Evolutionary conservation across 176 grass and related monocot species (phyloP), one percentile per base, ranked within the genome.

Genomic region (Oryza longistaminata): DNA sequence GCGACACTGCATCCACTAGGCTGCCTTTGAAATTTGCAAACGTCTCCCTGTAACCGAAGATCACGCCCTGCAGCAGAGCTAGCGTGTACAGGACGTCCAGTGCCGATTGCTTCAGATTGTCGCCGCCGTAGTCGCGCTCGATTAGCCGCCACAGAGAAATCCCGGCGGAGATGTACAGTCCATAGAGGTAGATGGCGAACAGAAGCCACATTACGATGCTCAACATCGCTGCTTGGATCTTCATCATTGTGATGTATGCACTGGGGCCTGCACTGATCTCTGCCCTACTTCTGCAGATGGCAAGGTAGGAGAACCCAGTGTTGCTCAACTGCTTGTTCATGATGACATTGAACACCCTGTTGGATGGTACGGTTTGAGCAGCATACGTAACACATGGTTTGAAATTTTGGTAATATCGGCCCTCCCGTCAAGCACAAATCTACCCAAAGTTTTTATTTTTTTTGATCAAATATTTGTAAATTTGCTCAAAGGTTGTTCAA

Each of bases 141-240:
- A 27, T 76, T 1, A 85, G 65, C n/a, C 65, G 83, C 83, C 83
- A 77, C 19, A 61, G 11, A 0, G 64, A 69, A 15, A 77, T 46
- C 34, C 83, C 64, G 2, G 24, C 2, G 8, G 34, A 60, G 35
- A 85, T 31, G 6, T 22, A 61, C 3, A 61, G 0, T 12, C 82
- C 73, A 2, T 9, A 9, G 34, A 70, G 0, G 11, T 71, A 58
- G 11, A 85, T 10, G 15, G 21, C 11, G 0, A 2, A 49, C 0
- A 78, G 22, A 11, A 66, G 74, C 49, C 22, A 61, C 16, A 85
- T 14, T 31, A 85, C 8, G 4, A 40, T 6, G 4, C 0, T 7
- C 27, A 29, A 2, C 10, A 45, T 8, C 2, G 52, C 0, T 1
- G 49, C 0, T 14, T 64, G 81, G 27, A 29, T 29, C 27, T 29